Conservation (phyloP, 768 basidiomycete species). For the Paxillus ammoniavirescens region DNA sequence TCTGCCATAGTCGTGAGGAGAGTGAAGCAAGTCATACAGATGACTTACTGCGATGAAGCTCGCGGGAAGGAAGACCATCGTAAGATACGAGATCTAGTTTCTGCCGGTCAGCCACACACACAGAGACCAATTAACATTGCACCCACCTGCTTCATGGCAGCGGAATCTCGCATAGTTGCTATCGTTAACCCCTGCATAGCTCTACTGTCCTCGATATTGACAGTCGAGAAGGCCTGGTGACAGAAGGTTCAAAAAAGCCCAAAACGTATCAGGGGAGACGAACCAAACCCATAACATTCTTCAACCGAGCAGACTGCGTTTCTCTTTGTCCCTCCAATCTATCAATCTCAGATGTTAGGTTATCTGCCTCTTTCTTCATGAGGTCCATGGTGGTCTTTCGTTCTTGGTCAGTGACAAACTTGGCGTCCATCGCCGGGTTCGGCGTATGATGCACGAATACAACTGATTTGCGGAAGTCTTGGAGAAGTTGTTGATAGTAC, state of each 20-base stretch:
- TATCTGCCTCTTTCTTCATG: constrained; percentile 17
- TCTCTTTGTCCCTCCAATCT: constrained; percentile 29
- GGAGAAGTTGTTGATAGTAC: constrained; percentile 52
- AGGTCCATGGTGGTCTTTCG: constrained; percentile 6
- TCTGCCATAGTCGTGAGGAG: constrained; percentile 22
- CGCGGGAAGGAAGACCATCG: constrained; percentile 61
- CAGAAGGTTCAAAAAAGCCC: not conserved
- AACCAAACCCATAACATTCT: constrained; percentile 34
- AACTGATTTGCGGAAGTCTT: constrained; percentile 53
- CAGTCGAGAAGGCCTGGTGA: constrained; percentile 54
- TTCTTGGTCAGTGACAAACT: constrained; percentile 7
- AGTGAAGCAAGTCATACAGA: too few species aligned
- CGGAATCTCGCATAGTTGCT: constrained; percentile 42
- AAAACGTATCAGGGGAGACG: not conserved
- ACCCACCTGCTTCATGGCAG: constrained; percentile 35
- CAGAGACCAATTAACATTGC: not conserved
- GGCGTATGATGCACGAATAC: constrained; percentile 47
- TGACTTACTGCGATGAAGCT: constrained; percentile 38
- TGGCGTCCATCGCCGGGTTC: constrained; percentile 45
- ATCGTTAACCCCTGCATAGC: constrained; percentile 52
- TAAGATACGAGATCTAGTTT: constrained; percentile 51
- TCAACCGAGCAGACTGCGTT: constrained; percentile 27
- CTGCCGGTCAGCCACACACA: not conserved
- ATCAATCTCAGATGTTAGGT: constrained; percentile 44
- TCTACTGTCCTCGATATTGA: constrained; percentile 58